Percentiles rank a stretch among this genome's conserved stretches.
Evolutionary conservation across 345 rosid genomes (phyloP).

Genomic region (Adansonia digitata): DNA sequence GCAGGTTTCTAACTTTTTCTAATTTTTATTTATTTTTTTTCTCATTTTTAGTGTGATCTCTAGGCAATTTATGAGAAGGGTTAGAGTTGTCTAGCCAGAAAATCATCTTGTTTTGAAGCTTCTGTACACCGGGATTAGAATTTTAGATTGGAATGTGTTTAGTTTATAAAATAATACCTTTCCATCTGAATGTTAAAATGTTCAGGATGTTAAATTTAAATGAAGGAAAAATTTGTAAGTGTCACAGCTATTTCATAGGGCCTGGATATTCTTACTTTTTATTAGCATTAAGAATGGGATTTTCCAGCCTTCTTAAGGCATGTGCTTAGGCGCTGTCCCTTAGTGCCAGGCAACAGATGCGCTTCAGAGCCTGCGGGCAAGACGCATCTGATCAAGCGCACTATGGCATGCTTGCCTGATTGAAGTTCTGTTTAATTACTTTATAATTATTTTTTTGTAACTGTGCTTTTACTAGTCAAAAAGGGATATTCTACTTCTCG

Average conservation of each 20-base stretch:
- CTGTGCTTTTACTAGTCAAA: no score
- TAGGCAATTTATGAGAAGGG: background rate
- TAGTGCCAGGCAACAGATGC: no score
- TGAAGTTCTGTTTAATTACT: no score
- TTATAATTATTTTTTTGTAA: no score
- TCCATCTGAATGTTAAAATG: background rate
- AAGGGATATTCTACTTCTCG: no score
- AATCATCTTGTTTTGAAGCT: background rate
- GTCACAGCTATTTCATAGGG: background rate
- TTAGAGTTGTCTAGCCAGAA: background rate
- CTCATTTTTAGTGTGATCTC: background rate
- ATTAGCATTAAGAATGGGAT: background rate
- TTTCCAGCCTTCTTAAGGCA: background rate
- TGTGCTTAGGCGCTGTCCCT: no score
- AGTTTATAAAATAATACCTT: background rate
- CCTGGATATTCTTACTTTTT: background rate
- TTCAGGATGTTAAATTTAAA: background rate
- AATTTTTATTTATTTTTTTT: background rate
- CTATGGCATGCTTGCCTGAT: no score
- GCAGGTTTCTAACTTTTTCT: conserved; percentile 53
- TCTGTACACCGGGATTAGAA: background rate
- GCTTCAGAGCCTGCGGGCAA: no score
- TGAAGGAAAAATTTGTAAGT: background rate
- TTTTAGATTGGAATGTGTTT: background rate
- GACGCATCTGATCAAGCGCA: no score